phyloP scores from a whole-genome alignment of 1,284 basidiomycete genomes.

The Ceratobasidium sp. region DNA sequence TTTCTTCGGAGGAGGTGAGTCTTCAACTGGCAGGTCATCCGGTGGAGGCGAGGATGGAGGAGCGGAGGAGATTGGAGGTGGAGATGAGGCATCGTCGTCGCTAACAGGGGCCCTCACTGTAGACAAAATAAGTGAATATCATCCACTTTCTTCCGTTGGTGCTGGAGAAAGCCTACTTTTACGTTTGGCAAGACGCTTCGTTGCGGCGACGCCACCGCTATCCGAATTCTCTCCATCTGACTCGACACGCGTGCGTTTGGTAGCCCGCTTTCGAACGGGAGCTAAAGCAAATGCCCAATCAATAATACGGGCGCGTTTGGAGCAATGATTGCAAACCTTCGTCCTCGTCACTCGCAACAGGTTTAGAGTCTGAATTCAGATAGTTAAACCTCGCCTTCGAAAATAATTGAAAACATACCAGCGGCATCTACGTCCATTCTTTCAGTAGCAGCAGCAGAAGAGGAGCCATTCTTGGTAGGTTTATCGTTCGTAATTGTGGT shows the following conservation, averaged over 20 bases:
- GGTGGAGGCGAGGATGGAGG: conserved; percentile 40
- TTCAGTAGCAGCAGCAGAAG: conserved; percentile 14
- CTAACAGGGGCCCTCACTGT: conserved; percentile 16
- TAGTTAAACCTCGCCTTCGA: background rate
- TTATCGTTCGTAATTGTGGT: conserved; percentile 29
- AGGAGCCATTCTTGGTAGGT: conserved; percentile 40
- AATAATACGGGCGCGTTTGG: background rate
- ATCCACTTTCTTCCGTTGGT: too few species aligned
- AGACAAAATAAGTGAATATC: background rate
- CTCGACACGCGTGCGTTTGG: conserved; percentile 22
- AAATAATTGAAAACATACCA: background rate
- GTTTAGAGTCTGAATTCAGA: conserved; percentile 51
- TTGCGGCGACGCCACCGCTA: background rate
- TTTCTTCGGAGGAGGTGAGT: conserved; percentile 14
- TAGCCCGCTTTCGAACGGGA: conserved; percentile 21
- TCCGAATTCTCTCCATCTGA: conserved; percentile 17
- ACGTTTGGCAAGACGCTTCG: conserved; percentile 19
- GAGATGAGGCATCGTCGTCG: conserved; percentile 2
- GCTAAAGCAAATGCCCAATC: background rate
- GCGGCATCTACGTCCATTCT: conserved; percentile 33
- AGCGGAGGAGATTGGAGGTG: conserved; percentile 33
- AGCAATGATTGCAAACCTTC: conserved; percentile 43
- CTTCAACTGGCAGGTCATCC: conserved; percentile 11
- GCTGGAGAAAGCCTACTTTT: background rate
- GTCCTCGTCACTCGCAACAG: conserved; percentile 69